Conservation (phyloP, 495 filamentous ascomycete genomes). For the Articulospora tetracladia region DNA sequence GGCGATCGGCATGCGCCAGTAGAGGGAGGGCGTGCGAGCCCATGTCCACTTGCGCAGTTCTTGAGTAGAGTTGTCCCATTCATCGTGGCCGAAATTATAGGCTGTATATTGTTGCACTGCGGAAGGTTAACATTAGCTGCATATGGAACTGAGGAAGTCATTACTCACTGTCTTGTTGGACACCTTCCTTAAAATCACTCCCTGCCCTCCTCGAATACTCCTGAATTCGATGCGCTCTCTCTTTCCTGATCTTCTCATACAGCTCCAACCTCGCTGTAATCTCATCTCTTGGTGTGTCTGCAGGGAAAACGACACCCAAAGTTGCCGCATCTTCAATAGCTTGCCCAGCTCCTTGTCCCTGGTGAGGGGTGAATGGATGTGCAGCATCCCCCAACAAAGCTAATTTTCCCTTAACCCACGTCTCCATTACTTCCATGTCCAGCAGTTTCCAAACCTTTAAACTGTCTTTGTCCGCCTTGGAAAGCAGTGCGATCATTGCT, state of each 20-base stretch:
- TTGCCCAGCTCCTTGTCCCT: conserved; percentile 52
- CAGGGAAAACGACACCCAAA: conserved; percentile 47
- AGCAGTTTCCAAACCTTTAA: conserved; percentile 56
- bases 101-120: conserved; percentile 45
- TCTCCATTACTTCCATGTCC: conserved; percentile 52
- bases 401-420: conserved; percentile 46
- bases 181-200: conserved; percentile 29
- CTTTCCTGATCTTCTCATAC: conserved; percentile 50
- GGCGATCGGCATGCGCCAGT: conserved; percentile 49
- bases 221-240: conserved; percentile 52
- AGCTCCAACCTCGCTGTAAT: conserved; percentile 45
- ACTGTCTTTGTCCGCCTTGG: conserved; percentile 40
- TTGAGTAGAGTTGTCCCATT: conserved; percentile 49
- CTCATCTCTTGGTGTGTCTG: conserved; percentile 33
- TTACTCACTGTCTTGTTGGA: conserved; percentile 31
- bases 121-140: background rate
- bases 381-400: conserved; percentile 59
- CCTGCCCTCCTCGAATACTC: conserved; percentile 46
- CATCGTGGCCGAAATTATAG: conserved; percentile 59
- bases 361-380: conserved; percentile 51
- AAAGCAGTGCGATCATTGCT: conserved; percentile 33
- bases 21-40: conserved; percentile 26
- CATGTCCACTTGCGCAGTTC: conserved; percentile 43
- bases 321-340: conserved; percentile 59
- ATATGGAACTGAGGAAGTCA: background rate